phyloP scores from a whole-genome alignment of 441 rosid species.

The Cnidoscolus chayamansa region DNA sequence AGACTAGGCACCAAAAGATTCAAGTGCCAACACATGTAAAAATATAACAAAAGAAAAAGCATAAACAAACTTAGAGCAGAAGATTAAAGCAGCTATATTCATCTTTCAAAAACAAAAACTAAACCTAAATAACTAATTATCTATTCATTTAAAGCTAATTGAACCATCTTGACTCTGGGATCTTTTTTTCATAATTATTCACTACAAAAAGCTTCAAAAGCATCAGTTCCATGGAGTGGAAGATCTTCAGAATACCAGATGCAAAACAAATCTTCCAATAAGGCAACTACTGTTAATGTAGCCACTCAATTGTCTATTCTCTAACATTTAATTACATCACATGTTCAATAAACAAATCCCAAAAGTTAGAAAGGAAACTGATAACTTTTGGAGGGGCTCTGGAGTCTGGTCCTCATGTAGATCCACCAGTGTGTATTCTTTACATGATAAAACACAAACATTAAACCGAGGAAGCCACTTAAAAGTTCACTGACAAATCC shows the following conservation, averaged over 20 bases:
- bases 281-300: background rate
- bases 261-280: background rate
- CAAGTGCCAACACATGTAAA: conserved; percentile 4
- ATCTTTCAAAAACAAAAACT: background rate
- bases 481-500: background rate
- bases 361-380: background rate
- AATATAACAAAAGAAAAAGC: conserved; percentile 6
- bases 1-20: conserved; percentile 39
- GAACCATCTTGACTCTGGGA: background rate
- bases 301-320: background rate
- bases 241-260: background rate
- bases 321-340: background rate
- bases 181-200: background rate
- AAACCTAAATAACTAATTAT: background rate
- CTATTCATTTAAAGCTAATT: background rate
- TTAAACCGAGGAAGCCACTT: background rate
- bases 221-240: background rate
- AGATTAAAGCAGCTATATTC: conserved; percentile 3
- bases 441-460: background rate
- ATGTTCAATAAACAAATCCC: background rate
- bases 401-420: background rate
- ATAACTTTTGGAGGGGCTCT: background rate
- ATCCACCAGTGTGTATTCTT: background rate
- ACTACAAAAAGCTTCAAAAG: background rate
- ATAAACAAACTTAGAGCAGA: background rate